A percentile compares a stretch with the other conserved stretches of the same genome.
Evolutionary conservation across 129 eudicot genomes (phyloP).

Genomic region (Arctium minus): DNA sequence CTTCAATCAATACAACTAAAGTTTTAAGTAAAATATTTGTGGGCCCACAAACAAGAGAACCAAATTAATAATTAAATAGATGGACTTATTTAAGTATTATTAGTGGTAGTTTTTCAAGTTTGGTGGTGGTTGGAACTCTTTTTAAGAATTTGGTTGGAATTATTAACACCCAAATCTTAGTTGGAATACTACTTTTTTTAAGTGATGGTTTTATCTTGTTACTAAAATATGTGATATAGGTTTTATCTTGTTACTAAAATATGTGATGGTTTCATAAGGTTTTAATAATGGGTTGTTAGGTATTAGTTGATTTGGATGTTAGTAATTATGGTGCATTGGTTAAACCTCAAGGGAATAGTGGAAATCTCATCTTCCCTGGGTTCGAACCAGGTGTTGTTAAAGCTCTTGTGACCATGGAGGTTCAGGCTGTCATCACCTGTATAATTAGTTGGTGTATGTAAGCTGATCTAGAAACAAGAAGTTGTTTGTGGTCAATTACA

Average conservation of each 20-base stretch:
- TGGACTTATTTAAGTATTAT: slow-evolving; percentile 12
- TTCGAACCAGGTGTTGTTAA: too few relatives aligned
- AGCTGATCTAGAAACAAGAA: too few relatives aligned
- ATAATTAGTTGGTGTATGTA: too few relatives aligned
- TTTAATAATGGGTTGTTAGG: not conserved
- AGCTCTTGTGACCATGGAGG: too few relatives aligned
- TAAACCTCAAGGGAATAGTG: too few relatives aligned
- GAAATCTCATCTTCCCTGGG: too few relatives aligned
- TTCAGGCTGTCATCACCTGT: too few relatives aligned
- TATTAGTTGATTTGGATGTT: not conserved
- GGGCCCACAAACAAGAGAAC: slow-evolving; percentile 17
- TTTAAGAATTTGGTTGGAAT: slow-evolving; percentile 17
- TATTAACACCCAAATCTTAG: slow-evolving; percentile 27
- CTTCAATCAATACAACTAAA: slow-evolving; percentile 11
- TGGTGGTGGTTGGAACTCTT: slow-evolving; percentile 34
- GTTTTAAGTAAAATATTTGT: slow-evolving; percentile 10
- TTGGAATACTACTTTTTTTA: slow-evolving; percentile 22
- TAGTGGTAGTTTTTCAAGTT: slow-evolving; percentile 43
- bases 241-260: slow-evolving; percentile 21
- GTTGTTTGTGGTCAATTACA: too few relatives aligned
- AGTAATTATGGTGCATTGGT: not conserved
- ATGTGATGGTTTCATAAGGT: not conserved
- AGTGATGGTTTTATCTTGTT: slow-evolving; percentile 24
- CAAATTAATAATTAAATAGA: not conserved
- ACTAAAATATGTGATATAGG: slow-evolving; percentile 13